Conservation (phyloP, 2,329 filamentous ascomycete genomes). For the Xylariaceae sp. region DNA sequence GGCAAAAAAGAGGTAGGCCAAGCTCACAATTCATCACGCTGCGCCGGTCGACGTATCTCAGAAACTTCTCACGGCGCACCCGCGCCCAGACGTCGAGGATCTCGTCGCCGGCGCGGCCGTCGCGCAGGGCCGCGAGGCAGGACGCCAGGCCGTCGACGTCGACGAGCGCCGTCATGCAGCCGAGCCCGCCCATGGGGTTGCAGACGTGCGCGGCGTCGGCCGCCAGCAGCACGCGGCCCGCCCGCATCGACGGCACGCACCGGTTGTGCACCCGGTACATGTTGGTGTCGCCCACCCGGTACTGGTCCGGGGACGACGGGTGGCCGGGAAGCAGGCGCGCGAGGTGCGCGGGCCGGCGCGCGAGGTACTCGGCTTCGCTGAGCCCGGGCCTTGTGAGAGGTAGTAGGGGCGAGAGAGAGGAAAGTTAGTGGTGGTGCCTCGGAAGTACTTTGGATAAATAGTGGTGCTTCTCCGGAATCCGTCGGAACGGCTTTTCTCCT, state of each 20-base stretch:
- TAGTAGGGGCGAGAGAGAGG: not conserved
- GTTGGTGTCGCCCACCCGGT: constrained; percentile 3
- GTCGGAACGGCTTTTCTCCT: no score
- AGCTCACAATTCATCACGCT: constrained; percentile 1
- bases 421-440: not conserved
- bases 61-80: not conserved
- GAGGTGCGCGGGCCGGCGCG: constrained; percentile 2
- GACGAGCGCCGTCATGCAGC: constrained; percentile 4
- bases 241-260: constrained; percentile 3
- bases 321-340: constrained; percentile 5
- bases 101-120: constrained; percentile 1
- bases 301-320: constrained; percentile 5
- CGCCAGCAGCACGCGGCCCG: constrained; percentile 4
- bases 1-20: no score
- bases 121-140: constrained; percentile 3
- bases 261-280: constrained; percentile 8
- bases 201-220: constrained; percentile 8
- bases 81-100: constrained; percentile 1
- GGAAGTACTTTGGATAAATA: no score
- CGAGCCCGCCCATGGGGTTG: constrained; percentile 6
- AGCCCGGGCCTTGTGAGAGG: constrained; percentile 1
- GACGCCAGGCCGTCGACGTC: constrained; percentile 7
- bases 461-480: no score
- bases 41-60: constrained; percentile 1
- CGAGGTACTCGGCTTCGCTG: constrained; percentile 5